Evolutionary conservation across 2,329 filamentous ascomycete species (phyloP), one percentile per base, ranked within the genome.

Genomic region (Mollisia scopiformis): DNA sequence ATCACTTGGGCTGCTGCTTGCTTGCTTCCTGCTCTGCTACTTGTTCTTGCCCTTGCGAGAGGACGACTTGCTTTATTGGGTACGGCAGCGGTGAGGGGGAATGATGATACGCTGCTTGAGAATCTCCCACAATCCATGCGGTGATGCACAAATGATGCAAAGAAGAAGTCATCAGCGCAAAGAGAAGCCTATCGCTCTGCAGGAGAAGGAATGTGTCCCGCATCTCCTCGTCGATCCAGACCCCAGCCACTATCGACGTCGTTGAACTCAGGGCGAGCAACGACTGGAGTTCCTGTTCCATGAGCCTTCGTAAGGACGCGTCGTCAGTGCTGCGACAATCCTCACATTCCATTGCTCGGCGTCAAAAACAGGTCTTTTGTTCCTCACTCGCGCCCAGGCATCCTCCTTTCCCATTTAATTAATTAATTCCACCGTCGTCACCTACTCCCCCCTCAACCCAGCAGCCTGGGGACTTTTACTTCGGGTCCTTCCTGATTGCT

Each of bases 101-200:
- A 8, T 39, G 19, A 3, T 37, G 51, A 54, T 37, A 16, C 33
- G 31, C 23, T 16, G 23, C 43, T 27, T 8, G 23, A 2, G 23
- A 47, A 28, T 16, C 43, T 27, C 6, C 13, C 16, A 47, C 21
- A 47, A 11, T 47, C 49, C 46, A 28, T 23, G 21, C 28, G 49
- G 19, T 41, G 30, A 59, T 60, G 58, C 58, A 60, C 58, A 43
- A 46, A 60, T 60, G 58, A 60, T 49, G 58, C 58, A 60, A 46
- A 56, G 58, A 56, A 60, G 46, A 31, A 56, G 28, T 41, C 46
- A 60, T 55, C 43, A 43, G 49, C 55, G 56, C 49, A 54, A 33
- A 25, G 21, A 13, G 39, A 58, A 58, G 49, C 49, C 27, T 27
- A 54, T 54, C 49, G 30, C 19, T 28, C 35, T 52, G 23, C 30